Percentiles rank a stretch among this genome's conserved stretches.
Evolutionary conservation across 129 eudicot genomes (phyloP).

Genomic region (Solidago caesia): DNA sequence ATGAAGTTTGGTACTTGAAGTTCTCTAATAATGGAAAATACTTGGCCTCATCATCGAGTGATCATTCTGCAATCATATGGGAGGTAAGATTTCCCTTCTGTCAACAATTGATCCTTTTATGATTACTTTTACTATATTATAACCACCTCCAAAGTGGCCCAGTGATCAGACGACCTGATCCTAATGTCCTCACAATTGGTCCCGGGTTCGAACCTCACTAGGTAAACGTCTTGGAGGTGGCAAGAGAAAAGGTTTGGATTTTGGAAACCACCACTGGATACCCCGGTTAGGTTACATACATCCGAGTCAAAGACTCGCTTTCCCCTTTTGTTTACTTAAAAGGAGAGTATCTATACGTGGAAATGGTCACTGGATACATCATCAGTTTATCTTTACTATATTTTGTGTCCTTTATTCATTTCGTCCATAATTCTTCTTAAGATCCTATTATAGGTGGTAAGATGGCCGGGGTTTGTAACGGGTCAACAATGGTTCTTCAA

Average conservation of each 20-base stretch:
- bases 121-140: not conserved
- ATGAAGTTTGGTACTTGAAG: constrained; percentile 90
- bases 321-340: no score
- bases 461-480: not conserved
- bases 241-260: no score
- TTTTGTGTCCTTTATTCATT: not conserved
- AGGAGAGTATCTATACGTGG: no score
- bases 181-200: not conserved
- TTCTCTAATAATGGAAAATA: constrained; percentile 80
- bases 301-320: no score
- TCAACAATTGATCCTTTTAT: constrained; percentile 2
- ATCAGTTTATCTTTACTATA: not conserved
- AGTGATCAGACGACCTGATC: not conserved
- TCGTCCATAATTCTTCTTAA: not conserved
- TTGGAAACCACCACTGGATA: no score
- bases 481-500: not conserved
- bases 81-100: constrained; percentile 48
- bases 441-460: not conserved
- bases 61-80: constrained; percentile 82
- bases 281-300: no score
- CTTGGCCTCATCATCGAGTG: constrained; percentile 85
- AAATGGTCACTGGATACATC: no score
- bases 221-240: no score
- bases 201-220: no score
- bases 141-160: not conserved